phyloP scores from a whole-genome alignment of 371 early-diverging fungal species.

The Apophysomyces trapeziformis region DNA sequence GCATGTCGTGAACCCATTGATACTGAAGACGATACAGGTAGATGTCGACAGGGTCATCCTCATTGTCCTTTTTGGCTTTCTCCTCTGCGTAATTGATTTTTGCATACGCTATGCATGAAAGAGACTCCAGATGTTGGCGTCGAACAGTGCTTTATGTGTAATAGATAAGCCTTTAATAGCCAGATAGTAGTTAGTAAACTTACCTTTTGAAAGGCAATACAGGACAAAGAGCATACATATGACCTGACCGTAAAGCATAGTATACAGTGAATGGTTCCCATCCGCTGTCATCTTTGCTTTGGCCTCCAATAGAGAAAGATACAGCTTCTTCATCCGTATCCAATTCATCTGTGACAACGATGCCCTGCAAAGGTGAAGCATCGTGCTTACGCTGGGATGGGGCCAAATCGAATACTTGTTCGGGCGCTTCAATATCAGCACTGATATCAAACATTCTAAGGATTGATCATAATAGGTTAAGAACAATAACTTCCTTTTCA shows the following conservation, averaged over 20 bases:
- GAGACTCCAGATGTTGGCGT: slow-evolving; percentile 39
- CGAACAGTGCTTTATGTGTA: slow-evolving; percentile 28
- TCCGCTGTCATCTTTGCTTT: slow-evolving; percentile 33
- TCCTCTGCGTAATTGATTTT: slow-evolving; percentile 29
- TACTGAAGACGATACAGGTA: slow-evolving; percentile 39
- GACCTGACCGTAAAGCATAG: slow-evolving; percentile 46
- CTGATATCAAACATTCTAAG: slow-evolving; percentile 48
- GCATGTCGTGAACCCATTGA: slow-evolving; percentile 37
- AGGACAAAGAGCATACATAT: slow-evolving; percentile 49
- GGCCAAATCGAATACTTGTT: slow-evolving; percentile 50
- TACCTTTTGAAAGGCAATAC: slow-evolving; percentile 49
- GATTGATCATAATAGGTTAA: not conserved
- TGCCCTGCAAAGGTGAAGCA: slow-evolving; percentile 15
- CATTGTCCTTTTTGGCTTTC: slow-evolving; percentile 1
- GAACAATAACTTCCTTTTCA: not conserved
- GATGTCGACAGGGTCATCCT: slow-evolving; percentile 19
- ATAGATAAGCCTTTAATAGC: not conserved
- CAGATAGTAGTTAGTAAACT: too few species aligned
- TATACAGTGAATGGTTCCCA: slow-evolving; percentile 53
- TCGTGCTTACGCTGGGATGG: slow-evolving; percentile 22
- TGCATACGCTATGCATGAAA: slow-evolving; percentile 34
- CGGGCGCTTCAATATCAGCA: slow-evolving; percentile 40
- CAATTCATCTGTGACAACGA: slow-evolving; percentile 31
- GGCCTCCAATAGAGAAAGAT: slow-evolving; percentile 42
- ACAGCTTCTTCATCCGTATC: slow-evolving; percentile 52